Percentiles rank a stretch among this genome's conserved stretches.
These are phyloP conservation scores for Pseudocercospora macadamiae DNA, from an alignment of 2,329 filamentous ascomycete genomes.

Conservation along the genomic window DNA sequence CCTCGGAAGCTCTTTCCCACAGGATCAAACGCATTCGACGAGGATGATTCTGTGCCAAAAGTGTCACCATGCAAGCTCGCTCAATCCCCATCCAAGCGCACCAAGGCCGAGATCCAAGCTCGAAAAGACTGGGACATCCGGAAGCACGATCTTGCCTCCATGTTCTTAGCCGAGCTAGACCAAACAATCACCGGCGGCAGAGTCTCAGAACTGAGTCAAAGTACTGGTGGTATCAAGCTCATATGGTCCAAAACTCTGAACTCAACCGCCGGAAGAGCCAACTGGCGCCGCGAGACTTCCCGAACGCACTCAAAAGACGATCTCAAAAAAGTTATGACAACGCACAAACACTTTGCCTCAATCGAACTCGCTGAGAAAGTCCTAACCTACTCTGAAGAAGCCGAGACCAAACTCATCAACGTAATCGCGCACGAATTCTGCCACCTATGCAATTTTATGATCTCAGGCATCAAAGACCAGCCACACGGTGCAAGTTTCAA, in stretches of 20 bases:
- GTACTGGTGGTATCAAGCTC: conserved; percentile 71
- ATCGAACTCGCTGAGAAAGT: conserved; percentile 91
- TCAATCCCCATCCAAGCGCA: conserved; percentile 38
- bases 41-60: conserved; percentile 31
- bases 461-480: conserved; percentile 72
- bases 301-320: conserved; percentile 31
- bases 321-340: conserved; percentile 21
- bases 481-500: conserved; percentile 88
- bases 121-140: conserved; percentile 65
- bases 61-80: conserved; percentile 41
- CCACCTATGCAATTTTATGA: conserved; percentile 89
- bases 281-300: conserved; percentile 52
- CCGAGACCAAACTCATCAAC: conserved; percentile 64
- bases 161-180: conserved; percentile 73
- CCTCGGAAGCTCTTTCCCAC: conserved; percentile 35
- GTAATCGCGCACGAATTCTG: conserved; percentile 97
- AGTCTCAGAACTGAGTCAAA: conserved; percentile 60
- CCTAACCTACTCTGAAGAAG: conserved; percentile 68
- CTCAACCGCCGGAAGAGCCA: conserved; percentile 70
- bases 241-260: conserved; percentile 78
- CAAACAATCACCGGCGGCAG: conserved; percentile 61
- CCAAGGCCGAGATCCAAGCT: conserved; percentile 39
- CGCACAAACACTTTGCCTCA: conserved; percentile 58
- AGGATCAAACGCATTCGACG: conserved; percentile 27
- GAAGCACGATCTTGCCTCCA: conserved; percentile 65